Percentiles rank a stretch among this genome's conserved stretches.
phyloP scores from a whole-genome alignment of 192 early-diverging fungal genomes.

The Linnemannia hyalina region DNA sequence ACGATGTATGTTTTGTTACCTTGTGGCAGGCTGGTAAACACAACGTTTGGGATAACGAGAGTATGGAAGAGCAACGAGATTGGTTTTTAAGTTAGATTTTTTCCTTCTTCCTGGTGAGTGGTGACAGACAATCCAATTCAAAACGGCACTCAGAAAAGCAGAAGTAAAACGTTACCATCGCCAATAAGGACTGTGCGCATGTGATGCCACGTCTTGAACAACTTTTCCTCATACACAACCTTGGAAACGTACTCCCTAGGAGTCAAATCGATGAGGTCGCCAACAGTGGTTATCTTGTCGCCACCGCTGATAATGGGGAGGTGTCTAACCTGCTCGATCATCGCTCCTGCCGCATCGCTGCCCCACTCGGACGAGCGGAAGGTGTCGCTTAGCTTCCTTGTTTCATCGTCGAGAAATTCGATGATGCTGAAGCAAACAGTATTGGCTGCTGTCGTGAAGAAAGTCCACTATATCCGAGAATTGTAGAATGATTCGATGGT shows the following conservation, averaged over 20 bases:
- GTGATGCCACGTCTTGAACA: slow-evolving; percentile 16
- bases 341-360: not conserved
- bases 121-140: no score
- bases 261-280: slow-evolving; percentile 4
- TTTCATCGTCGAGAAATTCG: not conserved
- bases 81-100: not conserved
- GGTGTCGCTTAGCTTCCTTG: not conserved
- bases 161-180: not conserved
- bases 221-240: slow-evolving; percentile 20
- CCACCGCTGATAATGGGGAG: not conserved
- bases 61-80: not conserved
- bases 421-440: slow-evolving; percentile 4
- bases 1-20: not conserved
- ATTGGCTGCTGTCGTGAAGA: not conserved
- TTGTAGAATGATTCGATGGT: no score
- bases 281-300: not conserved
- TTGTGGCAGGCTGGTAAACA: slow-evolving; percentile 14
- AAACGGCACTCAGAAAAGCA: not conserved
- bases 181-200: slow-evolving; percentile 3
- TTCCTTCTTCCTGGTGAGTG: not conserved
- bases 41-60: not conserved
- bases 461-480: slow-evolving; percentile 8
- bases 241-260: slow-evolving; percentile 10
- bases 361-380: slow-evolving; percentile 22
- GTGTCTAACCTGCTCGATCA: slow-evolving; percentile 8